Evolutionary conservation across 2,329 filamentous ascomycete species (phyloP).

Genomic region (Fusarium graminum): DNA sequence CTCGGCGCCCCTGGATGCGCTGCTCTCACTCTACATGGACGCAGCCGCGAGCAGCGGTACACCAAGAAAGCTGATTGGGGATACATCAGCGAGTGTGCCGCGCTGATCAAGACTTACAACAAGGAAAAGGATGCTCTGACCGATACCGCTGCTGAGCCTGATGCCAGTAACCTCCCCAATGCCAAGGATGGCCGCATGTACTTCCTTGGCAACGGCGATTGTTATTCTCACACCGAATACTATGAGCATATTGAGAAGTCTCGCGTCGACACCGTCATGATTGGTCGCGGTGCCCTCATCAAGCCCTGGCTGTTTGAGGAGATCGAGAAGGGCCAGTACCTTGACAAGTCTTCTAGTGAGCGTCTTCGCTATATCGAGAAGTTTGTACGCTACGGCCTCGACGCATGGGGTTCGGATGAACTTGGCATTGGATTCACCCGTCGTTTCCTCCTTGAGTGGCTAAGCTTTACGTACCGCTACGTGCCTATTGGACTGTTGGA

Average conservation of each 20-base stretch:
- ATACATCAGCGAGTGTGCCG: conserved; percentile 92
- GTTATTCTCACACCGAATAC: conserved; percentile 93
- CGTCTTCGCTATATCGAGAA: conserved; percentile 88
- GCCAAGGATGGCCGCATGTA: conserved; percentile 77
- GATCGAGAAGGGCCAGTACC: conserved; percentile 89
- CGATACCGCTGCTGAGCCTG: conserved; percentile 84
- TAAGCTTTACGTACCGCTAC: conserved; percentile 94
- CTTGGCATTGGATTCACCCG: conserved; percentile 91
- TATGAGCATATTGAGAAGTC: conserved; percentile 80
- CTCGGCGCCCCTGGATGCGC: conserved; percentile 86
- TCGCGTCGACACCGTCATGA: conserved; percentile 93
- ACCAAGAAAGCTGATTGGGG: conserved; percentile 92
- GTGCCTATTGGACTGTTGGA: conserved; percentile 91
- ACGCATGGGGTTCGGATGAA: conserved; percentile 96
- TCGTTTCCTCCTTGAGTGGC: conserved; percentile 93
- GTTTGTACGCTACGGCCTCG: conserved; percentile 89
- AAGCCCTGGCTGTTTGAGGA: conserved; percentile 99
- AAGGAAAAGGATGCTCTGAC: conserved; percentile 72
- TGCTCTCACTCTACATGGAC: conserved; percentile 94
- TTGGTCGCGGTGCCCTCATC: conserved; percentile 93
- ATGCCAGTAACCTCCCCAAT: conserved; percentile 78
- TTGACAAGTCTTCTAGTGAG: conserved; percentile 93
- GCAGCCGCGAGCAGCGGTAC: conserved; percentile 94
- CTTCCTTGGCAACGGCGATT: conserved; percentile 97
- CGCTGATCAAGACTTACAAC: conserved; percentile 85